A percentile compares a stretch with the other conserved stretches of the same genome.
Conservation (phyloP, 805 yeast species). For the Candida namnaoensis region DNA sequence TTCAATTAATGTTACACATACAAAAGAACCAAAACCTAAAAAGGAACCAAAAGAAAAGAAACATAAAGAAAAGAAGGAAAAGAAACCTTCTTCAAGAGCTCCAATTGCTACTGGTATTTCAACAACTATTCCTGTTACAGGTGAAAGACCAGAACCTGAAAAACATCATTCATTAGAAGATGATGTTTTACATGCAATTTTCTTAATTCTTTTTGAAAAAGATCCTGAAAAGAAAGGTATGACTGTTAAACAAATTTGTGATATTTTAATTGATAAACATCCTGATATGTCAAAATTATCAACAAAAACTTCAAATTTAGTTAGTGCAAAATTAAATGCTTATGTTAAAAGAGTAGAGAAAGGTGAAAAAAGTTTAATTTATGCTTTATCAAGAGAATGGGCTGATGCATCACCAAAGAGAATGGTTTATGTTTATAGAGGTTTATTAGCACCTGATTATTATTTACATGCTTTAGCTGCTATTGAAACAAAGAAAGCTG, state of each 20-base stretch:
- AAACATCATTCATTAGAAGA: conserved; percentile 61
- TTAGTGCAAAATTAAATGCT: conserved; percentile 76
- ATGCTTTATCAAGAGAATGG: conserved; percentile 82
- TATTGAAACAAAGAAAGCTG: conserved; percentile 40
- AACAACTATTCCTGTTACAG: conserved; percentile 74
- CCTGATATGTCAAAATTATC: conserved; percentile 80
- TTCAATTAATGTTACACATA: neutral
- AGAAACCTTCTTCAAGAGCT: conserved; percentile 15
- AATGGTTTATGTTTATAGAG: conserved; percentile 84
- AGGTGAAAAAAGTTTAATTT: conserved; percentile 64
- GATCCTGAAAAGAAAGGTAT: conserved; percentile 68
- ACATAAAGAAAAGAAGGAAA: conserved; percentile 14
- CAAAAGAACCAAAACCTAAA: neutral
- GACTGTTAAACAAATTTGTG: conserved; percentile 89
- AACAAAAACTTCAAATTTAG: conserved; percentile 73
- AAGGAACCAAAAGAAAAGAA: conserved; percentile 9
- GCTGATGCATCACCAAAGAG: conserved; percentile 85
- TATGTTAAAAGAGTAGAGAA: conserved; percentile 80
- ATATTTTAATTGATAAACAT: conserved; percentile 60
- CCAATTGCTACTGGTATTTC: conserved; percentile 59
- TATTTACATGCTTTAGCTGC: conserved; percentile 62
- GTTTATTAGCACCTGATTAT: conserved; percentile 67
- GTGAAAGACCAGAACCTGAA: conserved; percentile 65
- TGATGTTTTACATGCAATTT: conserved; percentile 68
- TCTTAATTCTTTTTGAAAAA: conserved; percentile 58